These are phyloP conservation scores for Debaryomyces fabryi DNA, from an alignment of 1,139 yeast genomes.

Conservation along the genomic window DNA sequence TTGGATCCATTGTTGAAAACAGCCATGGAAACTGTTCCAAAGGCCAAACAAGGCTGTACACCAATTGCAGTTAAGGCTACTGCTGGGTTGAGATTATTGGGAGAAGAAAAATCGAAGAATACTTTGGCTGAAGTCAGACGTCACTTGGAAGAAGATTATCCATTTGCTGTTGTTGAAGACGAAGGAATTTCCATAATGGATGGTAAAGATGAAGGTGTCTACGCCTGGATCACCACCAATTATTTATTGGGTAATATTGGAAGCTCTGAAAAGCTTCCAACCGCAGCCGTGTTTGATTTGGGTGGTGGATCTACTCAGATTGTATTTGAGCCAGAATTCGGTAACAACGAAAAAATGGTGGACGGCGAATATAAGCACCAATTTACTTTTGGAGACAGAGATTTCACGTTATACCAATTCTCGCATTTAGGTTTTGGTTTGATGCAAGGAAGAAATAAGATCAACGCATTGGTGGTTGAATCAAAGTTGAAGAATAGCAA, in stretches of 20 bases:
- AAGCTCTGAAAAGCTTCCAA: slow-evolving; percentile 64
- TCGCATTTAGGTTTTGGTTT: slow-evolving; percentile 96
- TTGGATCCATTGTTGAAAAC: slow-evolving; percentile 75
- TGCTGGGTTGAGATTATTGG: slow-evolving; percentile 90
- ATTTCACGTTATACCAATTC: slow-evolving; percentile 85
- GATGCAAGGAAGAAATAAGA: slow-evolving; percentile 88
- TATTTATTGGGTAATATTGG: slow-evolving; percentile 93
- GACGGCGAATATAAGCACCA: slow-evolving; percentile 90
- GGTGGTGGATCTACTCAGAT: slow-evolving; percentile 99
- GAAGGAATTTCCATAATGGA: slow-evolving; percentile 92
- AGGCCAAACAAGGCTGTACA: slow-evolving; percentile 70
- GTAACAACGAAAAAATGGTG: slow-evolving; percentile 58
- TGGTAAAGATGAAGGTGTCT: slow-evolving; percentile 98
- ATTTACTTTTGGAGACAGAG: slow-evolving; percentile 76
- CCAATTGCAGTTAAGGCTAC: slow-evolving; percentile 98
- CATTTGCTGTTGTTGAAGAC: slow-evolving; percentile 85
- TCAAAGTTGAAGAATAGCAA: slow-evolving; percentile 43
- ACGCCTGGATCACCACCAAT: slow-evolving; percentile 97
- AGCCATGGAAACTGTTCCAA: slow-evolving; percentile 79
- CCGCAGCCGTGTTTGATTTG: slow-evolving; percentile 95
- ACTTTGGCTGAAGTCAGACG: slow-evolving; percentile 75
- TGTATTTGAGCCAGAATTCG: slow-evolving; percentile 88
- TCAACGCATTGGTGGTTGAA: slow-evolving; percentile 63
- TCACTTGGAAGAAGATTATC: slow-evolving; percentile 77
- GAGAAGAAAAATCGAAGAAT: slow-evolving; percentile 67